These are phyloP conservation scores for Cyberlindnera amylophila DNA, from an alignment of 805 yeast species.

Conservation along the genomic window DNA sequence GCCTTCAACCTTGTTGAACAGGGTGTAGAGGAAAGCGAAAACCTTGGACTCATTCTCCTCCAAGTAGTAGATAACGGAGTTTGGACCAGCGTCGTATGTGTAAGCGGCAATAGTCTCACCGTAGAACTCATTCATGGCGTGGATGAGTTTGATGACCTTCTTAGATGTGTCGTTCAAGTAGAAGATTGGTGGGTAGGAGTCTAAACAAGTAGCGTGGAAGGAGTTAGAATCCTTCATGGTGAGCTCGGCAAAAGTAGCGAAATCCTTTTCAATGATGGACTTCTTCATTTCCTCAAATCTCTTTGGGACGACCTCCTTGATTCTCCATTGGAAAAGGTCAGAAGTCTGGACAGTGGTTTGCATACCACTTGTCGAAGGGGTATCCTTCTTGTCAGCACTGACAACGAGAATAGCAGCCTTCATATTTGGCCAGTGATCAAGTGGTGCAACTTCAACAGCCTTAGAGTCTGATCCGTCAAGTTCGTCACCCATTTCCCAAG, in stretches of 20 bases:
- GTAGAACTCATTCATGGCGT: conserved; percentile 62
- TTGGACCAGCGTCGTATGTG: conserved; percentile 99
- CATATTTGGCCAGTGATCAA: conserved; percentile 87
- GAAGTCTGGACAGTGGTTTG: conserved; percentile 90
- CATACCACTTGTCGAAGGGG: conserved; percentile 95
- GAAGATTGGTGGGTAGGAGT: conserved; percentile 92
- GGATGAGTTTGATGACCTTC: conserved; percentile 72
- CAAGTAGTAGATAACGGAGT: conserved; percentile 91
- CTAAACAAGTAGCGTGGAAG: conserved; percentile 97
- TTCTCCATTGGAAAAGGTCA: conserved; percentile 77
- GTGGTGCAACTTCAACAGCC: conserved; percentile 88
- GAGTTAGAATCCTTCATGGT: conserved; percentile 97
- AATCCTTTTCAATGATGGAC: conserved; percentile 71
- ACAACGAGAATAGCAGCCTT: conserved; percentile 91
- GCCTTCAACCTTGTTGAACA: conserved; percentile 59
- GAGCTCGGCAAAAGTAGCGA: conserved; percentile 75
- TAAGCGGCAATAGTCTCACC: conserved; percentile 78
- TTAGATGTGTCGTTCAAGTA: conserved; percentile 90
- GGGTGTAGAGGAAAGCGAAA: conserved; percentile 61
- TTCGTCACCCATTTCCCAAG: conserved; percentile 93
- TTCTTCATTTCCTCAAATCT: conserved; percentile 80
- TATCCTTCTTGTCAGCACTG: conserved; percentile 89
- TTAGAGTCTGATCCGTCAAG: conserved; percentile 86
- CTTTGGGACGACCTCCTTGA: conserved; percentile 77
- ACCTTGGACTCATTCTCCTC: conserved; percentile 69